Evolutionary conservation across 371 early-diverging fungal genomes (phyloP).

Genomic region (Mortierella sp.): DNA sequence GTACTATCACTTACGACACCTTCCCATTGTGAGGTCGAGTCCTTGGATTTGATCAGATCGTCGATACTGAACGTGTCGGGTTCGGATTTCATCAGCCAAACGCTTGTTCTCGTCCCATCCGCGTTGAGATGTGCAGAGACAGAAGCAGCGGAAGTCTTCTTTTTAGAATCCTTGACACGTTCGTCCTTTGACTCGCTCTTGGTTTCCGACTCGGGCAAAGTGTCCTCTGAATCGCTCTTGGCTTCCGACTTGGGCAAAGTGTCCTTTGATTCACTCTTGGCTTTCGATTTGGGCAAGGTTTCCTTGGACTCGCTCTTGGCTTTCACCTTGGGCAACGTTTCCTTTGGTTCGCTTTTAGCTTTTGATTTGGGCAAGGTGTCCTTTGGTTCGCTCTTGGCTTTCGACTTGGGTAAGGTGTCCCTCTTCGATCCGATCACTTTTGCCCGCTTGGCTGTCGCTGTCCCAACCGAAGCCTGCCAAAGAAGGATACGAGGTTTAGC

Average conservation of each 20-base stretch:
- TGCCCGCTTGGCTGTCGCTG: neutral
- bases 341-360: neutral
- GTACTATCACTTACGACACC: slow-evolving; percentile 76
- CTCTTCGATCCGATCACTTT: neutral
- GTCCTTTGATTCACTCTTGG: neutral
- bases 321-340: neutral
- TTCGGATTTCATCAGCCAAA: slow-evolving; percentile 83
- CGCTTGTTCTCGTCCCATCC: slow-evolving; percentile 22
- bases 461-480: neutral
- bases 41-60: slow-evolving; percentile 60
- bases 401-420: neutral
- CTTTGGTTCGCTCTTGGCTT: neutral
- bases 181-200: neutral
- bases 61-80: slow-evolving; percentile 77
- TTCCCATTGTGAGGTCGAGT: slow-evolving; percentile 70
- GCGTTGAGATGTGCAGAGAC: neutral
- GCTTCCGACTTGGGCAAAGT: neutral
- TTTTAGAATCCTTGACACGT: neutral
- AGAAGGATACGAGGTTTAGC: neutral
- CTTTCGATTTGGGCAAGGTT: neutral
- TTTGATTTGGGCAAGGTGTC: neutral
- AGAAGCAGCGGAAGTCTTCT: neutral
- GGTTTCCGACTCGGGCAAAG: neutral
- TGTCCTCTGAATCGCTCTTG: neutral
- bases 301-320: neutral